Base-by-base conservation (phyloP, 306 rosid genomes). In the Adenanthera pavonina region DNA sequence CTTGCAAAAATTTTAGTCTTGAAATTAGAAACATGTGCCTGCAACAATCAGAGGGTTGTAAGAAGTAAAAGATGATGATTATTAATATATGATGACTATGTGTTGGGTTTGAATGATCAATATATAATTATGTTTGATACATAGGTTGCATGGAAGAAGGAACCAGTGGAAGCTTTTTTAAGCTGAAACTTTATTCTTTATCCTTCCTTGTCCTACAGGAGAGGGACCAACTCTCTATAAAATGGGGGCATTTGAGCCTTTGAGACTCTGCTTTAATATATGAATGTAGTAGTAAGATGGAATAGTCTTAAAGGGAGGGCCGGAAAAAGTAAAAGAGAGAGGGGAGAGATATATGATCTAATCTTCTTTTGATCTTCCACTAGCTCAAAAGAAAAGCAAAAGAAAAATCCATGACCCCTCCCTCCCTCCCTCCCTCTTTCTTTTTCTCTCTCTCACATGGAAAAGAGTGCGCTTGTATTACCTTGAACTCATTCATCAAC, bases 41-140 rank as follows among this genome's bases (percentile, higher is more conserved):
- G 92, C 87, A 86, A 81, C 69, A 72, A 46, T 34, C 89, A 85
- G 92, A 83, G 85, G 87, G 77, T 49, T 84, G 96, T 84, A 89
- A 89, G 89, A 60, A 77, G 87, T 47, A 85, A 90, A 89, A 88
- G 97, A 90, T 81, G 94, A 86, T 90, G 95, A 94, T 94, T 84
- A 94, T 94, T 90, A 92, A 79, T 89, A 69, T 83, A 92, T 94
- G 72, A 92, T 94, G 92, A 92, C 86, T 19, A 71, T 82, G 92
- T 84, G 88, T 87, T 78, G 43, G 43, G 74, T 73, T 69, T 87
- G 90, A 91, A 86, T 89, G 90, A 90, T 90, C 86, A 88, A 89
- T 84, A 46, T 59, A 88, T 88, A 85, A 89, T 85, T 84, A 47
- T 85, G 89, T 79, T 86, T 78, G 82, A 57, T 85, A 78, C 78